These are phyloP conservation scores for Tilletia setariae DNA, from an alignment of 1,284 basidiomycete genomes.

Conservation along the genomic window DNA sequence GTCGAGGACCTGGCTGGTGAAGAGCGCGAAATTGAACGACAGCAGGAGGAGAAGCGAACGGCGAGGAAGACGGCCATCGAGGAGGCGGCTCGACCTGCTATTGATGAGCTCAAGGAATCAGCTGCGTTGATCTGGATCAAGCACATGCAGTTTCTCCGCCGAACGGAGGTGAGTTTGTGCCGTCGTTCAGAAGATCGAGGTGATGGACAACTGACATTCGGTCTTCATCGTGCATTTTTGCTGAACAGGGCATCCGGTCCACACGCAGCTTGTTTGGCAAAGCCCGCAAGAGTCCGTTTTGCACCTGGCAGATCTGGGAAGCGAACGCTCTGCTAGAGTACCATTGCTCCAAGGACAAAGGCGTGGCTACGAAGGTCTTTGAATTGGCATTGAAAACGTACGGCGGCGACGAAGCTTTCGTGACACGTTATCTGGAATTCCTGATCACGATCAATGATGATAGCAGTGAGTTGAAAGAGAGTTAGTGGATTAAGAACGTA, in stretches of 20 bases:
- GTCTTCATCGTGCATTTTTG: too few relatives aligned
- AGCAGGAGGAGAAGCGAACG: conserved; percentile 56
- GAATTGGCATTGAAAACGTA: conserved; percentile 88
- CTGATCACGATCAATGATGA: conserved; percentile 92
- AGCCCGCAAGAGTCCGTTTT: conserved; percentile 78
- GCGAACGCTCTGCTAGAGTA: conserved; percentile 88
- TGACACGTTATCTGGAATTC: conserved; percentile 84
- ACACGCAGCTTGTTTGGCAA: conserved; percentile 76
- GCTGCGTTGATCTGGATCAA: conserved; percentile 66
- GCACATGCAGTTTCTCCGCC: conserved; percentile 85
- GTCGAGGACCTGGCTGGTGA: neutral
- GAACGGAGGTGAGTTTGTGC: conserved; percentile 65
- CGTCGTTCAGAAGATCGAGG: too few relatives aligned
- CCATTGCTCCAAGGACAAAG: conserved; percentile 80
- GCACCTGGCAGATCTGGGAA: conserved; percentile 90
- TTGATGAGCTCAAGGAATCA: conserved; percentile 59
- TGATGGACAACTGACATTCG: too few relatives aligned
- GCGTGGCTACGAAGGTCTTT: conserved; percentile 85
- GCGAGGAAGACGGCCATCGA: conserved; percentile 50
- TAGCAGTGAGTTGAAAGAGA: conserved; percentile 68
- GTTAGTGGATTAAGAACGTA: too few relatives aligned
- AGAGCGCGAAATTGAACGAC: conserved; percentile 48
- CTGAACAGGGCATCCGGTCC: conserved; percentile 65
- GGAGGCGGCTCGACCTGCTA: conserved; percentile 54
- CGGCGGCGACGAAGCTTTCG: conserved; percentile 59